phyloP scores from a whole-genome alignment of 2,329 filamentous ascomycete genomes.

The Chrysoporthe puriensis region DNA sequence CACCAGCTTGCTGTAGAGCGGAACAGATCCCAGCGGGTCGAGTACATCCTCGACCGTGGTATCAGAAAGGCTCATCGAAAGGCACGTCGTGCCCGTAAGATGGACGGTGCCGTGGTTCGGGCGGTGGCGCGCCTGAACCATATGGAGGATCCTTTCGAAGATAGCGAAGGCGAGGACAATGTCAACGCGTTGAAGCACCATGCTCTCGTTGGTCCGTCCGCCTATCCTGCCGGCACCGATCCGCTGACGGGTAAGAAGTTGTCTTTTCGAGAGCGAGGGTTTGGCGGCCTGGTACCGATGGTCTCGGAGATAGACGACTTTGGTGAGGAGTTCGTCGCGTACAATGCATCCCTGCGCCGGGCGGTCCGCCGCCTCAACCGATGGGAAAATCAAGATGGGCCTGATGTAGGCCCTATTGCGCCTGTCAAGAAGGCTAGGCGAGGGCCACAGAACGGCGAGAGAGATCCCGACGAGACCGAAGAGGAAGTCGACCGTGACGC shows the following conservation, averaged over 20 bases:
- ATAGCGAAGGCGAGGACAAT: constrained; percentile 64
- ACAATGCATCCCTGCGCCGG: constrained; percentile 68
- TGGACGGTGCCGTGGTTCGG: constrained; percentile 68
- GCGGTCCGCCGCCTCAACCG: constrained; percentile 67
- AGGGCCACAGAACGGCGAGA: constrained; percentile 34
- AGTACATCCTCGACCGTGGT: constrained; percentile 78
- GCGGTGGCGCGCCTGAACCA: constrained; percentile 66
- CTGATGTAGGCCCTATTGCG: constrained; percentile 50
- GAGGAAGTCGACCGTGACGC: constrained; percentile 39
- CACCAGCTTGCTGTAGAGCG: constrained; percentile 82
- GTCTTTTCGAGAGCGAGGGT: constrained; percentile 58
- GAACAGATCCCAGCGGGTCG: constrained; percentile 78
- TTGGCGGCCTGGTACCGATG: constrained; percentile 67
- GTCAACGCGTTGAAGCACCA: constrained; percentile 38
- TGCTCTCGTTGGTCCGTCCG: constrained; percentile 30
- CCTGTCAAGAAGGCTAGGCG: constrained; percentile 47
- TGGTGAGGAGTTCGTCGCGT: constrained; percentile 72
- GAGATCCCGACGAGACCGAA: constrained; percentile 39
- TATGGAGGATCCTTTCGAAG: constrained; percentile 59
- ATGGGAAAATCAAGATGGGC: constrained; percentile 62
- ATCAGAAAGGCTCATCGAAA: constrained; percentile 68
- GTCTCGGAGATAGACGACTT: constrained; percentile 70
- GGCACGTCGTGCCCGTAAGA: constrained; percentile 54
- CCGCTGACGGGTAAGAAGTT: constrained; percentile 32
- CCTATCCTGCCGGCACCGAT: constrained; percentile 26